phyloP scores from a whole-genome alignment of 441 rosid genomes.

The Populus tomentosa region DNA sequence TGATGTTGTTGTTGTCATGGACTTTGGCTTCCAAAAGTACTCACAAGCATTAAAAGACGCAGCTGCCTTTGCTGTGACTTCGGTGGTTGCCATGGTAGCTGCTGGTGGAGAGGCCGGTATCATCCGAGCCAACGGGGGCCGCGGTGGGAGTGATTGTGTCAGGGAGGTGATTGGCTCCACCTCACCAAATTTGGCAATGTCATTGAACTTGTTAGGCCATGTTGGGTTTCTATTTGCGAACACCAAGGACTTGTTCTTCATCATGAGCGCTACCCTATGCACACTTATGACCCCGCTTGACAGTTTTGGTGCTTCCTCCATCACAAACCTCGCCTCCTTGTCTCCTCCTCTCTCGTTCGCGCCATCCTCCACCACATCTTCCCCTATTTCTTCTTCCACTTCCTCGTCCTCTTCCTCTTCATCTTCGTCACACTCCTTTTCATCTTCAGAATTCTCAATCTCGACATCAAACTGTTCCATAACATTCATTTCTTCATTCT shows the following conservation, averaged over 20 bases:
- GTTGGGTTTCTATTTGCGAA: slow-evolving; percentile 38
- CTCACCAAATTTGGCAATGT: slow-evolving; percentile 20
- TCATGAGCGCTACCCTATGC: slow-evolving; percentile 47
- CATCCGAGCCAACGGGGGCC: slow-evolving; percentile 40
- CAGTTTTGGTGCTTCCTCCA: slow-evolving; percentile 34
- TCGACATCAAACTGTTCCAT: slow-evolving; percentile 25
- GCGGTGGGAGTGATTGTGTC: slow-evolving; percentile 53
- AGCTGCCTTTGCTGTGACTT: slow-evolving; percentile 10
- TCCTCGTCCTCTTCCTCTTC: slow-evolving; percentile 24
- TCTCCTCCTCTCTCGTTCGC: slow-evolving; percentile 11
- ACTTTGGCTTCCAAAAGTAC: slow-evolving; percentile 50
- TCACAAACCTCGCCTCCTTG: slow-evolving; percentile 15
- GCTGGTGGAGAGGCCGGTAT: slow-evolving; percentile 27
- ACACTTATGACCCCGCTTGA: slow-evolving; percentile 27
- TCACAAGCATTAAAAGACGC: slow-evolving; percentile 61
- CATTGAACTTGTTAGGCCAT: slow-evolving; percentile 34
- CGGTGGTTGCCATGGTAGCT: no score
- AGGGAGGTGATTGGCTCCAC: slow-evolving; percentile 17
- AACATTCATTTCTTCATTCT: slow-evolving; percentile 4
- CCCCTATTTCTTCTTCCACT: slow-evolving; percentile 18
- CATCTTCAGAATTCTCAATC: slow-evolving; percentile 18
- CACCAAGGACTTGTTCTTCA: slow-evolving; percentile 48
- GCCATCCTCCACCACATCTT: not conserved
- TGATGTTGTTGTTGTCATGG: slow-evolving; percentile 13
- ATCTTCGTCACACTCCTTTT: slow-evolving; percentile 22